Percentiles rank a stretch among this genome's conserved stretches.
These are phyloP conservation scores for Tinospora cordifolia DNA, from an alignment of 164 flowering plant genomes.

Conservation along the genomic window DNA sequence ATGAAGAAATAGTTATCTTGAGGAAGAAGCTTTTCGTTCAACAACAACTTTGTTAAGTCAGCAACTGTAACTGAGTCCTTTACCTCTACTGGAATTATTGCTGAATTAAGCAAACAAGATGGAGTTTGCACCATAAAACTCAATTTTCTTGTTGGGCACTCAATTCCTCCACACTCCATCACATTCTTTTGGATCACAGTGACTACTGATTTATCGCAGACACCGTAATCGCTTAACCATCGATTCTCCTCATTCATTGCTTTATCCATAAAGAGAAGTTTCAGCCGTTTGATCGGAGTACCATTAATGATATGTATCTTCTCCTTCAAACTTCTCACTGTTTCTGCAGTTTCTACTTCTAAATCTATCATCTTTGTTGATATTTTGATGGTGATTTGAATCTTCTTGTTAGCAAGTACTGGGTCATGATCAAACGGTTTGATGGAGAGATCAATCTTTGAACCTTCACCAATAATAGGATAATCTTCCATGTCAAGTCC, in stretches of 20 bases:
- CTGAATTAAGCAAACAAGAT: conserved; percentile 47
- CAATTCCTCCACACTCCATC: conserved; percentile 21
- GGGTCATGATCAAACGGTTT: neutral
- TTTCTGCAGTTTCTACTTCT: conserved; percentile 53
- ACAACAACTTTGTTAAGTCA: conserved; percentile 44
- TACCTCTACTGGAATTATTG: conserved; percentile 50
- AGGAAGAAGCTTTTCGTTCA: conserved; percentile 47
- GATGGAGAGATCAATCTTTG: conserved; percentile 44
- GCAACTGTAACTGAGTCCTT: conserved; percentile 40
- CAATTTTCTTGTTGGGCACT: conserved; percentile 33
- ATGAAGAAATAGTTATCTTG: conserved; percentile 72
- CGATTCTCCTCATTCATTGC: conserved; percentile 60
- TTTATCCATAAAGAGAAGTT: conserved; percentile 37
- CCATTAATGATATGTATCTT: conserved; percentile 67
- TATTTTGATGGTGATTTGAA: conserved; percentile 37
- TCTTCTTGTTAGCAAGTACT: conserved; percentile 11
- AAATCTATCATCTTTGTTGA: conserved; percentile 34
- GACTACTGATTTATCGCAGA: conserved; percentile 49
- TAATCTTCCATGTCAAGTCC: conserved; percentile 78
- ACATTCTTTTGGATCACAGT: conserved; percentile 31
- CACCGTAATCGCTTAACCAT: conserved; percentile 51
- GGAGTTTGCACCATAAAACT: conserved; percentile 52
- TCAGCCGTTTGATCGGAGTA: conserved; percentile 43
- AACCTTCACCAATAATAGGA: conserved; percentile 50
- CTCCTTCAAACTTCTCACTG: conserved; percentile 58